These are phyloP conservation scores for Suillus bovinus DNA, from an alignment of 768 basidiomycete species.

Conservation along the genomic window DNA sequence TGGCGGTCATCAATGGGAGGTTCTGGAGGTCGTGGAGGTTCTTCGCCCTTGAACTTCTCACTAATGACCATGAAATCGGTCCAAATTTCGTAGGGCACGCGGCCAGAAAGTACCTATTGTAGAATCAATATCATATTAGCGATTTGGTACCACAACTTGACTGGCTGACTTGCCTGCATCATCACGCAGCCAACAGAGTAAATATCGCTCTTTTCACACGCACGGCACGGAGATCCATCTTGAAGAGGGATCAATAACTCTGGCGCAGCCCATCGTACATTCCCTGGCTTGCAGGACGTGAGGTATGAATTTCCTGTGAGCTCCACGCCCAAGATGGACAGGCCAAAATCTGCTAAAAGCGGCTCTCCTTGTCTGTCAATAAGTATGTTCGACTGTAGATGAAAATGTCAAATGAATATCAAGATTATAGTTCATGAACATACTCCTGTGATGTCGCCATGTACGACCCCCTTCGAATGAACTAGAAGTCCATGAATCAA, in stretches of 20 bases:
- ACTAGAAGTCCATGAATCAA: not conserved
- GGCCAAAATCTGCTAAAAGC: constrained; percentile 39
- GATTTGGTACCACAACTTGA: not conserved
- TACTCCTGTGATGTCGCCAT: constrained; percentile 15
- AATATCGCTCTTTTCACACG: constrained; percentile 13
- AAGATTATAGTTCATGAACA: not conserved
- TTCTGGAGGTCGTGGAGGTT: not conserved
- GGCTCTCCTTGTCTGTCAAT: constrained; percentile 9
- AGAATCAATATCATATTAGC: not conserved
- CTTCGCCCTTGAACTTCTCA: not conserved
- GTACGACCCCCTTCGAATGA: constrained; percentile 6
- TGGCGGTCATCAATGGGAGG: constrained; percentile 5
- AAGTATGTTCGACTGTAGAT: constrained; percentile 13
- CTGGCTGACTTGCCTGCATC: constrained; percentile 16
- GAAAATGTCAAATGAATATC: not conserved
- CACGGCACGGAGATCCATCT: not conserved
- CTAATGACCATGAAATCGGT: constrained; percentile 5
- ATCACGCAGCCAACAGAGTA: constrained; percentile 26
- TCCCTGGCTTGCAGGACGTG: constrained; percentile 12
- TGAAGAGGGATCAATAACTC: constrained; percentile 13
- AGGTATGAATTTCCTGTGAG: constrained; percentile 29
- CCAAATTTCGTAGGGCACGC: constrained; percentile 6
- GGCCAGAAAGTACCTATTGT: constrained; percentile 8
- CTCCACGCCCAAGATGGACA: constrained; percentile 41
- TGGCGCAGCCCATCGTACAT: constrained; percentile 19